Evolutionary conservation across 2,329 filamentous ascomycete species (phyloP).

Genomic region (Phialocephala subalpina): DNA sequence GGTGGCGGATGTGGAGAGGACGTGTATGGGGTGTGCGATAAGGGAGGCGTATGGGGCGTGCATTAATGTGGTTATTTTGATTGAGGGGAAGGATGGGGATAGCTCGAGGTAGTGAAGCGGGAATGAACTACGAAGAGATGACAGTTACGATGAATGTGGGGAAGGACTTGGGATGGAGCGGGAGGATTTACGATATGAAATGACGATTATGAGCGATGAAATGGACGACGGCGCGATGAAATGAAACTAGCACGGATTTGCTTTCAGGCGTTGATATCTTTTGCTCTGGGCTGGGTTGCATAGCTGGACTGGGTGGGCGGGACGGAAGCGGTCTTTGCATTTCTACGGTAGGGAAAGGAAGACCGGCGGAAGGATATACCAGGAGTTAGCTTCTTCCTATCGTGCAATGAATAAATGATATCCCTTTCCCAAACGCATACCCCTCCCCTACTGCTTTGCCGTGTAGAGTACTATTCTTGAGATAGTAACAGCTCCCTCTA

Average conservation of each 20-base stretch:
- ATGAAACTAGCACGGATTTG: neutral
- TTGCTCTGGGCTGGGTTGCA: neutral
- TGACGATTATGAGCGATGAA: neutral
- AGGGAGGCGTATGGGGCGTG: conserved; percentile 79
- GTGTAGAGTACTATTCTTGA: too few relatives aligned
- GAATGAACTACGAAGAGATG: neutral
- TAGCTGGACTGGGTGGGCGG: neutral
- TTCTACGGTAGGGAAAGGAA: neutral
- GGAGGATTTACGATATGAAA: neutral
- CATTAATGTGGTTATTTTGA: conserved; percentile 74
- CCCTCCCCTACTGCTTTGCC: too few relatives aligned
- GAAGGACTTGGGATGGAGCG: too few relatives aligned
- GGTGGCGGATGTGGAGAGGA: conserved; percentile 72
- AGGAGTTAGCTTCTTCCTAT: neutral
- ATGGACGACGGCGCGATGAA: neutral
- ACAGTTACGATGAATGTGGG: neutral
- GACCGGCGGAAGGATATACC: neutral
- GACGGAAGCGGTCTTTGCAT: neutral
- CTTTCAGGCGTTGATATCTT: neutral
- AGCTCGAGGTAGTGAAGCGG: neutral
- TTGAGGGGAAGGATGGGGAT: conserved; percentile 49
- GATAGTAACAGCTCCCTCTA: too few relatives aligned
- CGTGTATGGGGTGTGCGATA: conserved; percentile 78
- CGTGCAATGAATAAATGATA: neutral
- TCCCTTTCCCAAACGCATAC: too few relatives aligned